Evolutionary conservation across 192 early-diverging fungal genomes (phyloP).

Genomic region (Bifiguratus adelaidae): DNA sequence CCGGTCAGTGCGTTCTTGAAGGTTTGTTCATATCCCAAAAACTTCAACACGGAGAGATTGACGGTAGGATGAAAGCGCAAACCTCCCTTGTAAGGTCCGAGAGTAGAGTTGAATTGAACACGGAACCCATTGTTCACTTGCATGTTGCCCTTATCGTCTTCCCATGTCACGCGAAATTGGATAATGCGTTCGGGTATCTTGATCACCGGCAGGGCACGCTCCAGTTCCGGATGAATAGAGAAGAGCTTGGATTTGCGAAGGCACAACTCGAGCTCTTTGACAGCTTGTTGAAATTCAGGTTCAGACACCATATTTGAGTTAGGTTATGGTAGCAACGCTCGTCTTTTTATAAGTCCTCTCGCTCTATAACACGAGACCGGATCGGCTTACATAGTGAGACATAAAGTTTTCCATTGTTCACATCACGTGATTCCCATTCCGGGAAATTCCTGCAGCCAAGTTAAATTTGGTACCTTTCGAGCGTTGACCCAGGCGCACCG

Average conservation of each 20-base stretch:
- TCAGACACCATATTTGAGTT: no score
- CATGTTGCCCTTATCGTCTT: slow-evolving; percentile 34
- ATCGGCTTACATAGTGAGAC: no score
- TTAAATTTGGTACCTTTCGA: no score
- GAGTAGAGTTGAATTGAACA: slow-evolving; percentile 43
- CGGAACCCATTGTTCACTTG: slow-evolving; percentile 42
- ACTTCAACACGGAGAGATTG: slow-evolving; percentile 42
- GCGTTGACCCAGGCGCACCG: no score
- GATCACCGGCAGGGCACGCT: slow-evolving; percentile 31
- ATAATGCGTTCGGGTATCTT: slow-evolving; percentile 38
- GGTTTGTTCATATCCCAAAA: slow-evolving; percentile 43
- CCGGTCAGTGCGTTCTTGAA: slow-evolving; percentile 46
- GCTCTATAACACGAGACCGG: no score
- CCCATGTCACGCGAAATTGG: slow-evolving; percentile 38
- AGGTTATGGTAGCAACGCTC: no score
- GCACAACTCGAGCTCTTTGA: slow-evolving; percentile 34
- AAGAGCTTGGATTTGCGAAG: slow-evolving; percentile 29
- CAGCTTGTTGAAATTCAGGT: slow-evolving; percentile 34
- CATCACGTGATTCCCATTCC: no score
- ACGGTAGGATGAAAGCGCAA: slow-evolving; percentile 43
- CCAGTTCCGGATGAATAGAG: slow-evolving; percentile 29
- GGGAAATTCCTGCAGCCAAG: no score
- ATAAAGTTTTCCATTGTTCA: no score
- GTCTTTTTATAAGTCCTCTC: no score
- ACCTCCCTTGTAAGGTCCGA: slow-evolving; percentile 47